Evolutionary conservation across 2,329 filamentous ascomycete species (phyloP).

Genomic region (Septoria petroselini): DNA sequence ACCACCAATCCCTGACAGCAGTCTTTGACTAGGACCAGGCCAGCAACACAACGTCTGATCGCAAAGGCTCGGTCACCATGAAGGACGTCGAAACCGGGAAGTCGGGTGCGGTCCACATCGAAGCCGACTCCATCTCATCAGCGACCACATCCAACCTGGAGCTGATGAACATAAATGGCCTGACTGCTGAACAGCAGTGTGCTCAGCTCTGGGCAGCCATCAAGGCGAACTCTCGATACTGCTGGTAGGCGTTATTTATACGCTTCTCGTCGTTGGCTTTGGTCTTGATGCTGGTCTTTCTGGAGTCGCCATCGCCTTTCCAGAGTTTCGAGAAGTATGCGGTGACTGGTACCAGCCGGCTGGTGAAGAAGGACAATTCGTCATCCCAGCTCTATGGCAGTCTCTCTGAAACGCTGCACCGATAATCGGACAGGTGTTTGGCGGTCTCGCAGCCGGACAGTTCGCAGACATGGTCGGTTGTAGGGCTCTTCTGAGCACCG

Average conservation of each 20-base stretch:
- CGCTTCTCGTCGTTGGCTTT: conserved; percentile 39
- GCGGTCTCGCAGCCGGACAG: conserved; percentile 28
- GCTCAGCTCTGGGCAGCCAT: conserved; percentile 30
- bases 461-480: conserved; percentile 30
- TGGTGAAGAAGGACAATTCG: conserved; percentile 28
- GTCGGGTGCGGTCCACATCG: conserved; percentile 19
- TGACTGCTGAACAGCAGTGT: conserved; percentile 30
- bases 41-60: not conserved
- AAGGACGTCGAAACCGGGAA: conserved; percentile 21
- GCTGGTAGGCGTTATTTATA: conserved; percentile 28
- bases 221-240: conserved; percentile 29
- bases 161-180: conserved; percentile 19
- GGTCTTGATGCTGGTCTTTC: conserved; percentile 41
- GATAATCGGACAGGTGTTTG: conserved; percentile 35
- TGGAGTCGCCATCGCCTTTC: conserved; percentile 40
- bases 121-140: conserved; percentile 18
- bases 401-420: conserved; percentile 42
- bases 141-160: conserved; percentile 18
- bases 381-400: conserved; percentile 41
- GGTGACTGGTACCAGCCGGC: conserved; percentile 36
- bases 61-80: conserved; percentile 12
- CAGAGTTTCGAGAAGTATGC: conserved; percentile 38
- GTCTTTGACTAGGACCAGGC: not conserved
- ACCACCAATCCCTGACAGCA: not conserved
- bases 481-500: conserved; percentile 27